Evolutionary conservation across 2,329 filamentous ascomycete genomes (phyloP).

Genomic region (Ceratocystis albifundus): DNA sequence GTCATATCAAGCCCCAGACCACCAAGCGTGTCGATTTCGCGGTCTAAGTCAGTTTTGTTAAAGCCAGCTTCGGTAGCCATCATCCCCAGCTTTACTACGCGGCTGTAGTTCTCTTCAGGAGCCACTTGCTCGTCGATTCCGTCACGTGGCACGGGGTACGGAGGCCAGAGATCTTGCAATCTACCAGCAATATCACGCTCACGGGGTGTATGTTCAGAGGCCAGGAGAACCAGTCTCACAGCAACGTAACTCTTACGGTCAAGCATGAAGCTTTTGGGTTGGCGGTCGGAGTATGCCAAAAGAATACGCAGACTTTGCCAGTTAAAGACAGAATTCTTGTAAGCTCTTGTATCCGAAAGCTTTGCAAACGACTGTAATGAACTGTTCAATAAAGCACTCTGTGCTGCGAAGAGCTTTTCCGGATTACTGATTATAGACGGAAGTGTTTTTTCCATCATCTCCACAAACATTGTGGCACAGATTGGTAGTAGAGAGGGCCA

Average conservation of each 20-base stretch:
- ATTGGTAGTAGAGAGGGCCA: conserved; percentile 28
- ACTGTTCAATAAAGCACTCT: conserved; percentile 31
- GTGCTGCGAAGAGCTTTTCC: conserved; percentile 25
- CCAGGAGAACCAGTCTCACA: conserved; percentile 43
- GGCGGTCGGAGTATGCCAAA: conserved; percentile 39
- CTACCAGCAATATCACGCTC: conserved; percentile 41
- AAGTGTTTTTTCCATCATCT: conserved; percentile 28
- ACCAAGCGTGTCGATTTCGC: conserved; percentile 40
- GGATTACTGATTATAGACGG: conserved; percentile 22
- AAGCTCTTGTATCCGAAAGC: conserved; percentile 29
- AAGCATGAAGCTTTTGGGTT: conserved; percentile 41
- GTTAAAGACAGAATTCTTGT: conserved; percentile 36
- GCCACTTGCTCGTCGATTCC: conserved; percentile 47
- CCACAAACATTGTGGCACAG: conserved; percentile 28
- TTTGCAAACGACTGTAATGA: conserved; percentile 30
- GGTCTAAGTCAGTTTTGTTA: conserved; percentile 36
- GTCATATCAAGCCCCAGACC: conserved; percentile 40
- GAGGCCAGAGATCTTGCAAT: conserved; percentile 47
- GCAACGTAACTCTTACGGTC: conserved; percentile 42
- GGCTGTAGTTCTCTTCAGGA: conserved; percentile 42
- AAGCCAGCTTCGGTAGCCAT: conserved; percentile 49
- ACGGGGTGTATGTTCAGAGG: conserved; percentile 40
- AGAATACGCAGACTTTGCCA: conserved; percentile 49
- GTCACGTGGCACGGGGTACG: conserved; percentile 46
- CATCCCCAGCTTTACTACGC: conserved; percentile 41